Conservation (phyloP, 306 rosid genomes). For the Trifolium pratense region DNA sequence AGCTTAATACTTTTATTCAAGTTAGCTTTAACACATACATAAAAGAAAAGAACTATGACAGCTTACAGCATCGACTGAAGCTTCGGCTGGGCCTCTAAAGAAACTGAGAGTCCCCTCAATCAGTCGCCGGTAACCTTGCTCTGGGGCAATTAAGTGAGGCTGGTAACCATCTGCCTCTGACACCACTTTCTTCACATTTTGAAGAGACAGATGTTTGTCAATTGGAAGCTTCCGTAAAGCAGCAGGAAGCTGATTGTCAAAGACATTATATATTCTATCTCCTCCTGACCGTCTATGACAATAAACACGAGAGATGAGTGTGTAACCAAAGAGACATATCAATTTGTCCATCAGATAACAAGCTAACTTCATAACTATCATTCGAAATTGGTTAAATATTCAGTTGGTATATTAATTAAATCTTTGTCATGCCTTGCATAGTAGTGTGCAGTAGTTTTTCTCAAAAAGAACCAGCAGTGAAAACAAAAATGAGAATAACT, state of each 20-base stretch:
- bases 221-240: slow-evolving; percentile 97
- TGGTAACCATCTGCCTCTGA: slow-evolving; percentile 99
- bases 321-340: slow-evolving; percentile 21
- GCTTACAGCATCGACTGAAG: slow-evolving; percentile 97
- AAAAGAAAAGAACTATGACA: slow-evolving; percentile 26
- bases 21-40: slow-evolving; percentile 7
- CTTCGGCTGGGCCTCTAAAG: slow-evolving; percentile 97
- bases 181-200: slow-evolving; percentile 91
- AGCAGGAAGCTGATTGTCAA: slow-evolving; percentile 99
- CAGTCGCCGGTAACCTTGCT: slow-evolving; percentile 95
- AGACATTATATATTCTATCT: slow-evolving; percentile 91
- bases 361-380: slow-evolving; percentile 13
- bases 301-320: slow-evolving; percentile 19
- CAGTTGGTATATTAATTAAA: slow-evolving; percentile 13
- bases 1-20: slow-evolving; percentile 27
- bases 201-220: slow-evolving; percentile 93
- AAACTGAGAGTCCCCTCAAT: slow-evolving; percentile 84
- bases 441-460: neutral
- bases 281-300: slow-evolving; percentile 89
- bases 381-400: slow-evolving; percentile 36
- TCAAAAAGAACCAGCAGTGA: slow-evolving; percentile 10
- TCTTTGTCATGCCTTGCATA: neutral
- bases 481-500: slow-evolving; percentile 17
- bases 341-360: slow-evolving; percentile 6
- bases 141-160: slow-evolving; percentile 99